These are phyloP conservation scores for Phyllosticta citribraziliensis DNA, from an alignment of 2,329 filamentous ascomycete species.

Conservation along the genomic window DNA sequence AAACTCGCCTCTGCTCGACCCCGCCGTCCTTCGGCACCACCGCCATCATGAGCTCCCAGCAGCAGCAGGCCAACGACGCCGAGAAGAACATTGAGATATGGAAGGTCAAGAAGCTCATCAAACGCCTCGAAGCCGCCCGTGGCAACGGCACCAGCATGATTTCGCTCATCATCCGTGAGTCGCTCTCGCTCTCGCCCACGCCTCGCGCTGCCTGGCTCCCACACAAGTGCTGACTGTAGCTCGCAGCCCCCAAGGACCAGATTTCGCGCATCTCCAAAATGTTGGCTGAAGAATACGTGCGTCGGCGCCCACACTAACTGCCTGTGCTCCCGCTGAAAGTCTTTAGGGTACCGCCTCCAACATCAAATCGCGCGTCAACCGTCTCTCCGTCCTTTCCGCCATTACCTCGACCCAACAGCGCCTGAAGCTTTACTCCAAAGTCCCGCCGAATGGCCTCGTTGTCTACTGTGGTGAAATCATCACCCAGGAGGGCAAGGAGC, in stretches of 20 bases:
- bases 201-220: neutral
- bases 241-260: constrained; percentile 88
- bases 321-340: constrained; percentile 8
- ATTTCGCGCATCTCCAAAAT: constrained; percentile 94
- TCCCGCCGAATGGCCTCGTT: constrained; percentile 92
- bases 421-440: constrained; percentile 98
- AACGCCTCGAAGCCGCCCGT: constrained; percentile 90
- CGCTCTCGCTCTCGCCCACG: neutral
- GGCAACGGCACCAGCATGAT: constrained; percentile 99
- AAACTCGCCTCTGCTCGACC: constrained; percentile 6
- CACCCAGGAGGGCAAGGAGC: constrained; percentile 94
- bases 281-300: constrained; percentile 99
- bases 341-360: constrained; percentile 88
- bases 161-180: constrained; percentile 92
- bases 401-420: constrained; percentile 99
- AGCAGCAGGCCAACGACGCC: constrained; percentile 67
- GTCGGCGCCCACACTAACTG: constrained; percentile 29
- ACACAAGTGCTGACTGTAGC: constrained; percentile 9
- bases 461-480: constrained; percentile 99
- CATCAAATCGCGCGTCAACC: constrained; percentile 99
- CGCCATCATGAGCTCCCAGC: constrained; percentile 25
- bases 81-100: constrained; percentile 94
- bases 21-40: constrained; percentile 6
- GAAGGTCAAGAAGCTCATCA: constrained; percentile 99
- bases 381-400: constrained; percentile 92